These are phyloP conservation scores for Neurospora sp. DNA, from an alignment of 495 filamentous ascomycete genomes.

Conservation along the genomic window DNA sequence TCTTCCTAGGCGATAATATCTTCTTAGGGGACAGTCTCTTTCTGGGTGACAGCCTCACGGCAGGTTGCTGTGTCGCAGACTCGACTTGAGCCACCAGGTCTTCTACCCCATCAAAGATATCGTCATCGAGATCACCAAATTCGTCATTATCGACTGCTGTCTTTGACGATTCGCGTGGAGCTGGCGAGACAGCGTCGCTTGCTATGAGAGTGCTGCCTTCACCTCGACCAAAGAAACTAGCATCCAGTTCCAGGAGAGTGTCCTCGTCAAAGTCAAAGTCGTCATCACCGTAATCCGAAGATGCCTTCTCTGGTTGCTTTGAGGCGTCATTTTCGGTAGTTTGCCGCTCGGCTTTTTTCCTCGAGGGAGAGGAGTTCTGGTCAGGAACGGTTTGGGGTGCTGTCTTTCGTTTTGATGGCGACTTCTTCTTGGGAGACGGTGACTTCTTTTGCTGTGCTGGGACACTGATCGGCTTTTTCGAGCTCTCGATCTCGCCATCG, in stretches of 20 bases:
- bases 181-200: constrained; percentile 20
- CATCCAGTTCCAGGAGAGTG: constrained; percentile 42
- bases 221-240: constrained; percentile 29
- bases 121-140: constrained; percentile 55
- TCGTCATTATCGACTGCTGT: constrained; percentile 10
- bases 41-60: background rate
- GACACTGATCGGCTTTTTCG: constrained; percentile 11
- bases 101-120: constrained; percentile 48
- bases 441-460: constrained; percentile 14
- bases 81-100: constrained; percentile 45
- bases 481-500: constrained; percentile 27
- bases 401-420: background rate
- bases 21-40: background rate
- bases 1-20: background rate
- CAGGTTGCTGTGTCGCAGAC: constrained; percentile 2
- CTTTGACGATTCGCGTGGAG: background rate
- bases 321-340: background rate
- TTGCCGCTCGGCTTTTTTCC: background rate
- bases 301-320: constrained; percentile 16
- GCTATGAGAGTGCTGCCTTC: constrained; percentile 44
- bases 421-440: constrained; percentile 21
- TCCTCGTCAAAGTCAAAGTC: constrained; percentile 40
- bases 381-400: background rate
- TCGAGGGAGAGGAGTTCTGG: background rate
- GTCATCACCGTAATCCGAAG: constrained; percentile 37